Evolutionary conservation across 768 basidiomycete genomes (phyloP).

Genomic region (Termitomyces sp.): DNA sequence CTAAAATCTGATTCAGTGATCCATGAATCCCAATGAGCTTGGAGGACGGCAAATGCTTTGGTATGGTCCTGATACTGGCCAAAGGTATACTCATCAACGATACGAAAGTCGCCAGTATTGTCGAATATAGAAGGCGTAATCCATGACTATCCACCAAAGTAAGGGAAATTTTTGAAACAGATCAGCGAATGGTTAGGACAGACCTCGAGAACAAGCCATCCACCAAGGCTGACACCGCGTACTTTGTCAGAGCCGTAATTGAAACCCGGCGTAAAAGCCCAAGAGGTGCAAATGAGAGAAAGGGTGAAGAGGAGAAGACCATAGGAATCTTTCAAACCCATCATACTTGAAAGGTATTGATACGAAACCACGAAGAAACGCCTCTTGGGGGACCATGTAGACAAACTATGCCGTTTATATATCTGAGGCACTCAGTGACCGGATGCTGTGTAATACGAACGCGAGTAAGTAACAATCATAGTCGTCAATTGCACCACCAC

Average conservation of each 20-base stretch:
- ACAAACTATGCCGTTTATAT: background rate
- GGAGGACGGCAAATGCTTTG: conserved; percentile 42
- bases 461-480: background rate
- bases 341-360: background rate
- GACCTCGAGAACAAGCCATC: conserved; percentile 46
- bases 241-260: conserved; percentile 70
- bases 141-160: conserved; percentile 47
- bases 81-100: conserved; percentile 80
- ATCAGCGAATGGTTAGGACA: conserved; percentile 2
- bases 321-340: background rate
- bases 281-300: conserved; percentile 24
- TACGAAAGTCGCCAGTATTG: conserved; percentile 49
- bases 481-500: background rate
- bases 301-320: conserved; percentile 15
- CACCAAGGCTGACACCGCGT: conserved; percentile 80
- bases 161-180: conserved; percentile 5
- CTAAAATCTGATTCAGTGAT: conserved; percentile 80
- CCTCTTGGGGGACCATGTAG: conserved; percentile 17
- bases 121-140: conserved; percentile 76
- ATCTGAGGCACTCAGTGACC: background rate
- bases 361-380: background rate
- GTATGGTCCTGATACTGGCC: conserved; percentile 49
- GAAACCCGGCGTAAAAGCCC: conserved; percentile 48
- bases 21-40: conserved; percentile 75
- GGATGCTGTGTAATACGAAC: background rate